Evolutionary conservation across 768 basidiomycete genomes (phyloP), one percentile per base, ranked within the genome.

Genomic region (Hericium erinaceus): DNA sequence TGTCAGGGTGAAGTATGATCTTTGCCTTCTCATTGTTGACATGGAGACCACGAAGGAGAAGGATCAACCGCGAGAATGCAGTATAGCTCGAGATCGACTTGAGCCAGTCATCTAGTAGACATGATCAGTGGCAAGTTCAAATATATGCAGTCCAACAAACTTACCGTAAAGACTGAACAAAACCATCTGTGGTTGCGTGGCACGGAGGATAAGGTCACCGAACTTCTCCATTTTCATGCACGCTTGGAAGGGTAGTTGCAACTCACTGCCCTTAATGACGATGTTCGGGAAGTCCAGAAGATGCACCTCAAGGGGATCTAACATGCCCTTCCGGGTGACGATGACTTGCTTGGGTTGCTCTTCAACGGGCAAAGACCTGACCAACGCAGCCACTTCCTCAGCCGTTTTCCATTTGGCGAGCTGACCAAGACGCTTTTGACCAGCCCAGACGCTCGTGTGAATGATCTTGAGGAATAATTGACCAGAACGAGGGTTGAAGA

Each of bases 151-250:
- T 20, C 26, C 26, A 24, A 52, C 54, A 8, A 52, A 62, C 76
- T 61, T 61, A 84, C 86, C 89, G 70, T 99, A 99, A 57, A 98
- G 80, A 77, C 90, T 95, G 81, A 97, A 98, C 50, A 99, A 73
- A 12, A 98, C 94, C 95, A 99, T 98, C 68, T 98, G 95, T 3
- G 95, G 95, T 77, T 99, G 95, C 13, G 91, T 98, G 28, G 95
- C 94, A 58, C 94, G 89, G 69, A 98, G 70, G 63, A 98, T 98
- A 60, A 99, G 77, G 70, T 99, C 97, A 75, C 97, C 97, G 64
- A 99, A 98, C 73, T 98, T 98, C 81, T 99, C 97, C 88, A 98
- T 95, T 79, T 98, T 98, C 92, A 99, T 94, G 65, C 94, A 95
- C 15, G 97, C 95, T 73, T 98, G 95, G 94, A 99, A 99, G 0